Conservation (phyloP, 2,329 filamentous ascomycete genomes). For the Apiospora pterosperma region DNA sequence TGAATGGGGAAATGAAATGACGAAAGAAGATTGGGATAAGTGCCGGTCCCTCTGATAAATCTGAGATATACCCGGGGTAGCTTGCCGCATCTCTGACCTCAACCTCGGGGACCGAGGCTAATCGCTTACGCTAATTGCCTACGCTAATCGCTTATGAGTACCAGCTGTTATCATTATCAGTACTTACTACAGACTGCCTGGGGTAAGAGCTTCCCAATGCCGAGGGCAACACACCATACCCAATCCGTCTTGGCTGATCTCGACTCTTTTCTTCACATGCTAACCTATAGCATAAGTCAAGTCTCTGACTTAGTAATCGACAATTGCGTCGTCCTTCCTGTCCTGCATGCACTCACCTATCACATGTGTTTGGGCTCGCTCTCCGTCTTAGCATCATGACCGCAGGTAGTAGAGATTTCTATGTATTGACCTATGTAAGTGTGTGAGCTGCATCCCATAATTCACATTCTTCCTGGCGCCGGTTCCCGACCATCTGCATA, state of each 20-base stretch:
- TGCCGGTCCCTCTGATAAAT: background rate
- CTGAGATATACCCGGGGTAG: constrained; percentile 6
- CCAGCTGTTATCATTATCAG: too few species aligned
- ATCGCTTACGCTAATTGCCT: too few species aligned
- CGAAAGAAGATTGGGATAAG: background rate
- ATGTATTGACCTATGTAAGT: too few species aligned
- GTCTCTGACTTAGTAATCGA: background rate
- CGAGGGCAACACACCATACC: constrained; percentile 7
- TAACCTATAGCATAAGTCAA: background rate
- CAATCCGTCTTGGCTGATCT: constrained; percentile 9
- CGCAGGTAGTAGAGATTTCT: too few species aligned
- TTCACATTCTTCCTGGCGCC: background rate
- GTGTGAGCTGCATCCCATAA: too few species aligned
- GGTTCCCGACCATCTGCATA: too few species aligned
- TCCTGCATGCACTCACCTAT: background rate
- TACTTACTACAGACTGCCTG: too few species aligned
- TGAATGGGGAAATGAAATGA: constrained; percentile 5
- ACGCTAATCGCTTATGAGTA: too few species aligned
- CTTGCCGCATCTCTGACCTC: constrained; percentile 7
- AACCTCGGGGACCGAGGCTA: constrained; percentile 10
- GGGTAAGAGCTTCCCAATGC: background rate
- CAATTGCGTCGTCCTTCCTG: background rate
- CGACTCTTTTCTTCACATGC: background rate
- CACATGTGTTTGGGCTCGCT: background rate
- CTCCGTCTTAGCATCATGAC: too few species aligned